A percentile compares a stretch with the other conserved stretches of the same genome.
phyloP scores from a whole-genome alignment of 805 yeast genomes.

The Candida chilensis region DNA sequence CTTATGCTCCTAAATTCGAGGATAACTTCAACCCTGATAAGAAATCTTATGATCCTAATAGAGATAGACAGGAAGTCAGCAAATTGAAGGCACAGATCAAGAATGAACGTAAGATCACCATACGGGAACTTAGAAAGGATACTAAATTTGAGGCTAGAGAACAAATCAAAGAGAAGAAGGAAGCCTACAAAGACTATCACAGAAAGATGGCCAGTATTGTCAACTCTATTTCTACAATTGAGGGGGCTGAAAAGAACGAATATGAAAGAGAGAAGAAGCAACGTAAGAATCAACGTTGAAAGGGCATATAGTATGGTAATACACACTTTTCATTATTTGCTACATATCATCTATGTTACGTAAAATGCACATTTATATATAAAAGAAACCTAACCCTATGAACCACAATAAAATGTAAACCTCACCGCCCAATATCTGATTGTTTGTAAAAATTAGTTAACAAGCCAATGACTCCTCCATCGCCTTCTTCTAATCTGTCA shows the following conservation, averaged over 20 bases:
- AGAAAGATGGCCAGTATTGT: conserved; percentile 81
- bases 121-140: conserved; percentile 89
- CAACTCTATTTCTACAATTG: conserved; percentile 83
- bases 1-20: conserved; percentile 86
- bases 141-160: conserved; percentile 81
- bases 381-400: no score
- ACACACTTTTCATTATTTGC: neutral
- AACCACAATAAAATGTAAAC: no score
- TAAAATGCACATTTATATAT: no score
- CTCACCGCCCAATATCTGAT: conserved; percentile 18
- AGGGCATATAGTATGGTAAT: neutral
- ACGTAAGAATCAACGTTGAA: conserved; percentile 38
- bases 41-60: conserved; percentile 82
- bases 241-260: conserved; percentile 90
- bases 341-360: no score
- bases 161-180: conserved; percentile 70
- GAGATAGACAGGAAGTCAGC: conserved; percentile 70
- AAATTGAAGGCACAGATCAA: conserved; percentile 81
- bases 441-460: conserved; percentile 71
- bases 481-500: conserved; percentile 21
- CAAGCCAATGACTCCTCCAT: conserved; percentile 66
- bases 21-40: conserved; percentile 94
- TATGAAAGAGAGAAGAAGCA: conserved; percentile 79
- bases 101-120: conserved; percentile 81
- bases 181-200: conserved; percentile 72